These are phyloP conservation scores for Capsicum pubescens DNA, from an alignment of 257 asterid genomes.

Conservation along the genomic window DNA sequence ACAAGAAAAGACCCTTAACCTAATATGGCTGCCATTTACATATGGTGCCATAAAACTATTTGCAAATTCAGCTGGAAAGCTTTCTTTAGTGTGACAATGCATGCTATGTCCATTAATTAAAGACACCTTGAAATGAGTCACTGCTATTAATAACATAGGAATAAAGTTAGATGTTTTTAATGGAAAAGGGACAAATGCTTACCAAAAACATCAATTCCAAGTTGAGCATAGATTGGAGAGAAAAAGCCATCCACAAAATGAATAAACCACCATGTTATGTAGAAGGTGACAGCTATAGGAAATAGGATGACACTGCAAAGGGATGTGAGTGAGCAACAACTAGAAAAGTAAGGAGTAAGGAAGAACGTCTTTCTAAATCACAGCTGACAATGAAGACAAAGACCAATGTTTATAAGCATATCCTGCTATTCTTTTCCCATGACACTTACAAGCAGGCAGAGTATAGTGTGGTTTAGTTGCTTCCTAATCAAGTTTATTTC, in stretches of 20 bases:
- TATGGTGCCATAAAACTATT: neutral
- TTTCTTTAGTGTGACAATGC: neutral
- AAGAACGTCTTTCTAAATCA: neutral
- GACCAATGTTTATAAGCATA: conserved; percentile 11
- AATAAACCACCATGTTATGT: conserved; percentile 58
- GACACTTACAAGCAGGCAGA: neutral
- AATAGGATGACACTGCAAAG: conserved; percentile 54
- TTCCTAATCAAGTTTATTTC: neutral
- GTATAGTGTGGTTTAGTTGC: conserved; percentile 14
- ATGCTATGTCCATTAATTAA: conserved; percentile 10
- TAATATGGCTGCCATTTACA: conserved; percentile 17
- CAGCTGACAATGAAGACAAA: conserved; percentile 15
- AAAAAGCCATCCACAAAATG: conserved; percentile 56
- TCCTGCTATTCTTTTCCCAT: neutral
- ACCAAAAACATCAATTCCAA: conserved; percentile 54
- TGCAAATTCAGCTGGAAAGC: neutral
- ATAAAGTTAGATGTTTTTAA: conserved; percentile 6
- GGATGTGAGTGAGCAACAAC: conserved; percentile 23
- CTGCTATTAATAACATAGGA: neutral
- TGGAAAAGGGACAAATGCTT: conserved; percentile 28
- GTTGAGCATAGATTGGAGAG: conserved; percentile 52
- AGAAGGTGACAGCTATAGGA: conserved; percentile 55
- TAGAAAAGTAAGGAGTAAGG: neutral
- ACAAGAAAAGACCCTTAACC: neutral
- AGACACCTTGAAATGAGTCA: neutral